Evolutionary conservation across 1,284 basidiomycete genomes (phyloP).

Genomic region (Cryptococcus jaspeensis): DNA sequence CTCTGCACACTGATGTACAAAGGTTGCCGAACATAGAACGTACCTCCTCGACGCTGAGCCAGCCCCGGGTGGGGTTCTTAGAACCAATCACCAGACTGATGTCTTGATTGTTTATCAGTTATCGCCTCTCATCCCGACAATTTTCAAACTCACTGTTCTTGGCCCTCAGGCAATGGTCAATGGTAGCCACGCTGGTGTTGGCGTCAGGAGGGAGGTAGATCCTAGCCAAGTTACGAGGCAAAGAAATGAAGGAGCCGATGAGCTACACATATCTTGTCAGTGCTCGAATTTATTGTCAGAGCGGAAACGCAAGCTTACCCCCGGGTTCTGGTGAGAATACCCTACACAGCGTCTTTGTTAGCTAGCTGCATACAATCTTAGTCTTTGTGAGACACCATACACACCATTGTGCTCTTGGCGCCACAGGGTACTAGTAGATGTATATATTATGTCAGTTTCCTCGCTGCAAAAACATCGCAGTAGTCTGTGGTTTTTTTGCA

Average conservation of each 20-base stretch:
- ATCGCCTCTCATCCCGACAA: too few species aligned
- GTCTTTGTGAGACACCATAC: not conserved
- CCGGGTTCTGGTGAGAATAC: constrained; percentile 82
- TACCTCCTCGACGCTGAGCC: constrained; percentile 51
- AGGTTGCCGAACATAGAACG: constrained; percentile 12
- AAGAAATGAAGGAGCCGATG: constrained; percentile 74
- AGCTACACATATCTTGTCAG: constrained; percentile 46
- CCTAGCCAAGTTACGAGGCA: constrained; percentile 70
- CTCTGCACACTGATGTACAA: not conserved
- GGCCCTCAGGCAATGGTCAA: constrained; percentile 75
- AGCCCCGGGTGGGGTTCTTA: constrained; percentile 61
- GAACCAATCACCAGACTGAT: constrained; percentile 68
- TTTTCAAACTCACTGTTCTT: constrained; percentile 61
- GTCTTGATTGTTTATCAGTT: constrained; percentile 21
- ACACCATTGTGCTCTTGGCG: constrained; percentile 61
- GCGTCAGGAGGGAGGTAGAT: constrained; percentile 89
- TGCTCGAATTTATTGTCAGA: not conserved
- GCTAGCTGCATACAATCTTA: too few species aligned
- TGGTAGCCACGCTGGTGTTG: constrained; percentile 72
- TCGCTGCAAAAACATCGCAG: not conserved
- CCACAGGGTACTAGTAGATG: constrained; percentile 64
- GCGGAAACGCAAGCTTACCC: constrained; percentile 51
- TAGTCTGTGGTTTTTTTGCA: not conserved
- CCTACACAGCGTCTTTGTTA: too few species aligned
- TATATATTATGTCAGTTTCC: too few species aligned